Evolutionary conservation across 2,329 filamentous ascomycete genomes (phyloP).

Genomic region (Blumeriella jaapii): DNA sequence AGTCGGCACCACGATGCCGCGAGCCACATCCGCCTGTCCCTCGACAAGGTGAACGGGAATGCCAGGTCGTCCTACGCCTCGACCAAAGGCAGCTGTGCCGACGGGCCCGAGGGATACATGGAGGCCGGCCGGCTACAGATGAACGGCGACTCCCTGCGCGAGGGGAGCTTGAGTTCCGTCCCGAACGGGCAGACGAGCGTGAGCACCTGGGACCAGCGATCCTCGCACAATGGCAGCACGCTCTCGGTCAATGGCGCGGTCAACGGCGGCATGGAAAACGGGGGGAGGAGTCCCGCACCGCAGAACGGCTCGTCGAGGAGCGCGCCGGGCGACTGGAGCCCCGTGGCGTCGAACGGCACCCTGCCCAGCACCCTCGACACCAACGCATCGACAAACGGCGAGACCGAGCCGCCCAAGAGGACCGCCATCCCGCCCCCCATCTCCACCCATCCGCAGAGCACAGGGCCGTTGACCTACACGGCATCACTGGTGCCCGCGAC

Average conservation of each 20-base stretch:
- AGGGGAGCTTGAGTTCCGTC: constrained; percentile 47
- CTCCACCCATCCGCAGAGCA: constrained; percentile 24
- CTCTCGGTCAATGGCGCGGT: constrained; percentile 22
- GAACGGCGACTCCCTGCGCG: constrained; percentile 24
- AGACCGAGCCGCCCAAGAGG: constrained; percentile 16
- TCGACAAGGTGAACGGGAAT: constrained; percentile 28
- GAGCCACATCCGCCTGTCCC: constrained; percentile 27
- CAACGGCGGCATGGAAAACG: constrained; percentile 22
- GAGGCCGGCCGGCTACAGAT: constrained; percentile 17
- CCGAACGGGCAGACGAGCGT: constrained; percentile 42
- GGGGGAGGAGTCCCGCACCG: constrained; percentile 22
- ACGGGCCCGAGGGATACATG: constrained; percentile 25
- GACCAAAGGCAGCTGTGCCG: constrained; percentile 27
- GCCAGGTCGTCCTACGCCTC: constrained; percentile 20
- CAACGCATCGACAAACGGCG: constrained; percentile 17
- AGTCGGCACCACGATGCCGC: constrained; percentile 27
- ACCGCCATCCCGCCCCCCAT: constrained; percentile 17
- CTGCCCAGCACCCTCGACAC: constrained; percentile 9
- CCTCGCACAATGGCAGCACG: constrained; percentile 24
- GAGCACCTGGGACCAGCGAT: constrained; percentile 29
- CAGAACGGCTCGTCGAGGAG: constrained; percentile 19
- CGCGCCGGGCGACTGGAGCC: constrained; percentile 22
- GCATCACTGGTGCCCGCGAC: constrained; percentile 23
- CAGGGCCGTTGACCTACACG: constrained; percentile 25
- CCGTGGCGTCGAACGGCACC: constrained; percentile 22